Base-by-base conservation (phyloP, 1,284 basidiomycete species). In the Papiliotrema nemorosa region DNA sequence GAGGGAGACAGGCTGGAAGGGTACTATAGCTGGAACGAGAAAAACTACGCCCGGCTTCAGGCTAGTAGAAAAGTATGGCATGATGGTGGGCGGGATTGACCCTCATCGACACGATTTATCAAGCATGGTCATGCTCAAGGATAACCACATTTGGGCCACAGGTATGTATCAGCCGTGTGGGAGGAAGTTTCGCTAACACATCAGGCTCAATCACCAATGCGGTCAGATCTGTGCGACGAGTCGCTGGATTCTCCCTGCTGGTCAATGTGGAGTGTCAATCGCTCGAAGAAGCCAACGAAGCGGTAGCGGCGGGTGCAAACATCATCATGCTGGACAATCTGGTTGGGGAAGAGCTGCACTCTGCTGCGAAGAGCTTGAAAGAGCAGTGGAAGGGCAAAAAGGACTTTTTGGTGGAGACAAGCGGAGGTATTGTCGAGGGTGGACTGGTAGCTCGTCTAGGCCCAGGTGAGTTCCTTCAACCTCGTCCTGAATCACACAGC, bases 91-190 rank as follows among this genome's bases (percentile, higher is more conserved):
- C 22, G 96, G 94, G 4, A 87, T 97, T 59, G 96, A 99, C 73
- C 80, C 89, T 18, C 96, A 98, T 77, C 82, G 96, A n/a, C 88
- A 97, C 67, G 93, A 97, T 75, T 80, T 98, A 29, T 92, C 88
- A 34, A 90, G 88, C 70, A 98, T 98, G 94, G 94, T 99, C 69
- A 98, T 98, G 94, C 84, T 99, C 66, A 98, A 98, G 76, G 94
- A 98, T 70, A 98, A 98, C 72, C 96, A 98, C 70, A 91, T 98
- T 68, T 97, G 92, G 93, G 93, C 91, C 6, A 89, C 86, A 25
- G 91, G 90, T 85, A 62, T 60, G 78, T 65, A 13, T 12, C 3
- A 24, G 37, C 31, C 16, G 12, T 21, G 16, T 12, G 10, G 5
- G 10, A 22, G 12, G 10, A 24, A 34, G 5, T 13, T 3, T 10